Conservation (phyloP, 305 asterid genomes). For the Fraxinus dipetala region DNA sequence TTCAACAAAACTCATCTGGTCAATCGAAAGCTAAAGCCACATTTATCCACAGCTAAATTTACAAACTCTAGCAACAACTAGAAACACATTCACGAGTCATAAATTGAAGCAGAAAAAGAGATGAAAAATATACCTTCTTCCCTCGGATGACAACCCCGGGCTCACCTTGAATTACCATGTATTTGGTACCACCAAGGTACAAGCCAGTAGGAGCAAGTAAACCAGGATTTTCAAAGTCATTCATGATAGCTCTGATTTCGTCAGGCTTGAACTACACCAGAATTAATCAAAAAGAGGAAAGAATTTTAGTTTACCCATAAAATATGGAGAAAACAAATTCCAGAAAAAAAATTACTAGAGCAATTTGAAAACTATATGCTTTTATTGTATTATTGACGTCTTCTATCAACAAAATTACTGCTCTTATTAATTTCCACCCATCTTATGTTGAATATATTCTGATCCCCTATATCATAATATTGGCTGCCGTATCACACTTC, state of each 20-base stretch:
- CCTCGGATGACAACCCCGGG: slow-evolving; percentile 74
- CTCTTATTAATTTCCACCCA: neutral
- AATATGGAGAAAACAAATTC: neutral
- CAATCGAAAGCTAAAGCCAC: neutral
- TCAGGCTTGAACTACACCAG: slow-evolving; percentile 50
- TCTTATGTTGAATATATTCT: neutral
- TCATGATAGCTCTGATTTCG: slow-evolving; percentile 54
- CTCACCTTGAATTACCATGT: slow-evolving; percentile 89
- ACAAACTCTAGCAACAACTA: neutral
- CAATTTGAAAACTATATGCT: neutral
- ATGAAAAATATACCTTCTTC: slow-evolving; percentile 53
- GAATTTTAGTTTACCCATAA: neutral
- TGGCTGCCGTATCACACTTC: neutral
- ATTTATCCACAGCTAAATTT: neutral
- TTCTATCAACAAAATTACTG: neutral
- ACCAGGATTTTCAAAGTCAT: slow-evolving; percentile 63
- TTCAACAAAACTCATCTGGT: neutral
- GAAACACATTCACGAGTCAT: neutral
- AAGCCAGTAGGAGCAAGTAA: slow-evolving; percentile 77
- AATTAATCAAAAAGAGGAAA: slow-evolving; percentile 19
- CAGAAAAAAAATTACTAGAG: neutral
- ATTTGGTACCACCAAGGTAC: slow-evolving; percentile 68
- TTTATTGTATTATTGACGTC: neutral
- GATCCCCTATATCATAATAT: neutral
- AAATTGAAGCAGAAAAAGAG: neutral